These are phyloP conservation scores for Beauveria bassiana DNA, from an alignment of 2,329 filamentous ascomycete species.

Conservation along the genomic window DNA sequence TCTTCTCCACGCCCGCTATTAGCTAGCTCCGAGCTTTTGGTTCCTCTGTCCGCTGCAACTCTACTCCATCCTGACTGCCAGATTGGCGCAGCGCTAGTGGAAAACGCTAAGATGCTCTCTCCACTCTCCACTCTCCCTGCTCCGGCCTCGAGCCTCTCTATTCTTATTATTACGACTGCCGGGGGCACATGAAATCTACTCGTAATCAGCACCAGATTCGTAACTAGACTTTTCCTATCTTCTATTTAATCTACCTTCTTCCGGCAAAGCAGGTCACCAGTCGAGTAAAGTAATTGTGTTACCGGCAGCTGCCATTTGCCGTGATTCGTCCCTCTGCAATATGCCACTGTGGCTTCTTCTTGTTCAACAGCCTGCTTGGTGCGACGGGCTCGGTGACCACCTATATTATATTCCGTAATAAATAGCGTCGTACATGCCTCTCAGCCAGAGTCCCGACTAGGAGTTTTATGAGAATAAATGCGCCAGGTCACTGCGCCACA, in stretches of 20 bases:
- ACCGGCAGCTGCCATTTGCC: no score
- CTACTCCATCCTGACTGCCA: slow-evolving; percentile 4
- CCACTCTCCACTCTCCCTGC: not conserved
- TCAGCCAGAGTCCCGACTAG: no score
- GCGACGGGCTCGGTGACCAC: not conserved
- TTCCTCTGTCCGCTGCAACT: not conserved
- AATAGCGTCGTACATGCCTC: no score
- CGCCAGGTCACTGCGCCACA: not conserved
- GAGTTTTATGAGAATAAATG: not conserved
- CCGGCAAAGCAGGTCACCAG: no score
- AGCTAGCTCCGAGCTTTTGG: not conserved
- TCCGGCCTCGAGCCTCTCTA: not conserved
- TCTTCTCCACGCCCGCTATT: not conserved
- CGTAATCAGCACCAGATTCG: no score
- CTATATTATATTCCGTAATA: not conserved
- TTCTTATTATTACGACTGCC: not conserved
- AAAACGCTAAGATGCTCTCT: not conserved
- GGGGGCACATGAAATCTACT: no score
- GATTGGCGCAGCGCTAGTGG: slow-evolving; percentile 10
- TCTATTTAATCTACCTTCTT: no score
- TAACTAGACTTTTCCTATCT: no score
- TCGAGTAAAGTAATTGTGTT: no score
- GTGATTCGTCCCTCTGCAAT: no score
- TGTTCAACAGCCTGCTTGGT: no score
- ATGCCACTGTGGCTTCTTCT: no score